These are phyloP conservation scores for Cinchona pubescens DNA, from an alignment of 257 asterid genomes.

Conservation along the genomic window DNA sequence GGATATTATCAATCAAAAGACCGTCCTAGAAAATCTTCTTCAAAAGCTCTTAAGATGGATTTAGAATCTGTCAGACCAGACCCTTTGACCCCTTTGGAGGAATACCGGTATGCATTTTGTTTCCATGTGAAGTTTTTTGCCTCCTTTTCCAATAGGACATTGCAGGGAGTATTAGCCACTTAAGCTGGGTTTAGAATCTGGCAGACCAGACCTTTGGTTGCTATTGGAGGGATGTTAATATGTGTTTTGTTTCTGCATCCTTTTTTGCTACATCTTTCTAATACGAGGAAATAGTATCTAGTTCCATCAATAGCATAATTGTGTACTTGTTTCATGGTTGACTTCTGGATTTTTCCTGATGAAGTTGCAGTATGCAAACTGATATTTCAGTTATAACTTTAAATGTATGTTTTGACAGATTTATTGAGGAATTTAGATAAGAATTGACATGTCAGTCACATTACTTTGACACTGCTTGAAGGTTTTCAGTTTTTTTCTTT, in stretches of 20 bases:
- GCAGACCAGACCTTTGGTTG: constrained; percentile 70
- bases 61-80: constrained; percentile 88
- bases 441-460: neutral
- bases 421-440: neutral
- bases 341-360: constrained; percentile 1
- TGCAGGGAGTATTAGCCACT: neutral
- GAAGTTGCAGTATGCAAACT: neutral
- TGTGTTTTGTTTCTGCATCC: constrained; percentile 10
- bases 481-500: neutral
- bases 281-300: neutral
- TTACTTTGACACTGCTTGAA: neutral
- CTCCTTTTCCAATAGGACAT: neutral
- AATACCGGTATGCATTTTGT: constrained; percentile 56
- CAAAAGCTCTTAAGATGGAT: constrained; percentile 76
- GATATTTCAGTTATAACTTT: neutral
- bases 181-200: constrained; percentile 62
- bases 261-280: neutral
- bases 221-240: constrained; percentile 75
- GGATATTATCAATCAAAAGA: constrained; percentile 73
- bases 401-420: neutral
- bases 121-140: constrained; percentile 2
- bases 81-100: constrained; percentile 81
- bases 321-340: neutral
- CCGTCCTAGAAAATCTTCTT: constrained; percentile 67
- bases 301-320: neutral